These are phyloP conservation scores for Geotrichum carabidarum DNA, from an alignment of 1,139 yeast species.

Conservation along the genomic window DNA sequence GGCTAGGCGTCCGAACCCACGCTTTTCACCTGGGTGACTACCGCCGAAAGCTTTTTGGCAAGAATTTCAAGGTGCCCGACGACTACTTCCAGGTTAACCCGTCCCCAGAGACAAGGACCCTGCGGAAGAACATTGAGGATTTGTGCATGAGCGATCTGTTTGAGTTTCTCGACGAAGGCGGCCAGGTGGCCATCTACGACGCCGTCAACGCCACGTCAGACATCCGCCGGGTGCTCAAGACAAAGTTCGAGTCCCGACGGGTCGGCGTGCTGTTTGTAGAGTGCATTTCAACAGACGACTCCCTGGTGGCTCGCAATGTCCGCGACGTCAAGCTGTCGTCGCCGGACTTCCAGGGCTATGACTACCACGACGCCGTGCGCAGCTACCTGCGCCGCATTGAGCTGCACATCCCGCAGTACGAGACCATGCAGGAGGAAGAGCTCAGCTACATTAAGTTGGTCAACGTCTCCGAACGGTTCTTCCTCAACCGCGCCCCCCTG, in stretches of 20 bases:
- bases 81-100: conserved; percentile 70
- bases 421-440: conserved; percentile 47
- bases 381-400: conserved; percentile 46
- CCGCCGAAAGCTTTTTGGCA: conserved; percentile 52
- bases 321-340: conserved; percentile 75
- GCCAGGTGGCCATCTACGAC: conserved; percentile 94
- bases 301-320: conserved; percentile 67
- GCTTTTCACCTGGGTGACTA: conserved; percentile 92
- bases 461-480: conserved; percentile 81
- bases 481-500: conserved; percentile 72
- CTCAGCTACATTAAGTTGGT: conserved; percentile 73
- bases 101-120: conserved; percentile 49
- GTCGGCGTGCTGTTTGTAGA: conserved; percentile 85
- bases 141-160: conserved; percentile 67
- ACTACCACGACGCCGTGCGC: conserved; percentile 41
- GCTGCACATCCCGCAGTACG: conserved; percentile 43
- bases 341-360: conserved; percentile 81
- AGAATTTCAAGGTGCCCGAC: conserved; percentile 50
- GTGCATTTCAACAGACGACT: conserved; percentile 71
- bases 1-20: conserved; percentile 90
- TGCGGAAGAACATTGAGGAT: conserved; percentile 56
- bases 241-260: conserved; percentile 41
- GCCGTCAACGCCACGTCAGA: conserved; percentile 81
- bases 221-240: conserved; percentile 57
- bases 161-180: conserved; percentile 61